phyloP scores from a whole-genome alignment of 2,329 filamentous ascomycete genomes.

The Pezicula radicicola region DNA sequence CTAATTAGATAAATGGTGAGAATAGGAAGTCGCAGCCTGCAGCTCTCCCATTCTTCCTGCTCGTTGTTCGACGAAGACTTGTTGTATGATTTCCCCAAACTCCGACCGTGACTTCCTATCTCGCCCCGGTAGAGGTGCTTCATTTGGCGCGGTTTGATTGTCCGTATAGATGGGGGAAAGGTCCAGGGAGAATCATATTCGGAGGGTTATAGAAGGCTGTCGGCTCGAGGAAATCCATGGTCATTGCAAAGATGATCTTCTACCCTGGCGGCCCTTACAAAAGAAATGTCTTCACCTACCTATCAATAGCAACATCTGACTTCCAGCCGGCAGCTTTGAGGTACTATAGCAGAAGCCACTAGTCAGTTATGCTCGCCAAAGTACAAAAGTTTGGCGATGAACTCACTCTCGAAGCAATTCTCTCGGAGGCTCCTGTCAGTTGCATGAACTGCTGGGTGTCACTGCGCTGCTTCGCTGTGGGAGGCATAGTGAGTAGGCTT shows the following conservation, averaged over 20 bases:
- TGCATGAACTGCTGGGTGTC: conserved; percentile 26
- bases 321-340: conserved; percentile 34
- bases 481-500: conserved; percentile 23
- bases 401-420: conserved; percentile 26
- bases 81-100: conserved; percentile 47
- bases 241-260: not conserved
- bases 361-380: conserved; percentile 12
- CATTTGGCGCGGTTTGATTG: no score
- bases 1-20: no score
- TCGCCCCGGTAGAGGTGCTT: no score
- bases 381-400: conserved; percentile 1
- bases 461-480: conserved; percentile 11
- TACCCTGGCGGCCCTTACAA: not conserved
- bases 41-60: not conserved
- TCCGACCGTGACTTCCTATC: no score
- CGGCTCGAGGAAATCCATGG: conserved; percentile 2
- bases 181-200: no score
- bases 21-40: no score
- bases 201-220: no score
- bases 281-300: conserved; percentile 27
- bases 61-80: conserved; percentile 61
- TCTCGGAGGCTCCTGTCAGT: conserved; percentile 28
- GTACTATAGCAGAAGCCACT: conserved; percentile 23
- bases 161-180: no score
- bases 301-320: conserved; percentile 33